A percentile compares a stretch with the other conserved stretches of the same genome.
phyloP scores from a whole-genome alignment of 345 rosid genomes.

The Heritiera fomes region DNA sequence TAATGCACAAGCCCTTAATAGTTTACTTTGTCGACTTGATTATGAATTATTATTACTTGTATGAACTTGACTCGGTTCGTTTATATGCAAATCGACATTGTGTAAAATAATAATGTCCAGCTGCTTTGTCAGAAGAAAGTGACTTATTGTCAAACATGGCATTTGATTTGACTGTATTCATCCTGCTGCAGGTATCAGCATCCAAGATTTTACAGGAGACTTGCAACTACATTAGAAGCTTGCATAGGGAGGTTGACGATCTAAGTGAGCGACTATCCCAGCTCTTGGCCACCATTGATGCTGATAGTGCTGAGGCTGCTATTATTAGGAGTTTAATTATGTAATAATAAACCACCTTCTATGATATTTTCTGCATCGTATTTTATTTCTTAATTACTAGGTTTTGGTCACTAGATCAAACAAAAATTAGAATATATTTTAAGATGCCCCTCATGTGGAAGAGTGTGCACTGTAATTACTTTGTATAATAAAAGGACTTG shows the following conservation, averaged over 20 bases:
- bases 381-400: background rate
- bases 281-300: constrained; percentile 77
- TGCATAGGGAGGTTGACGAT: constrained; percentile 88
- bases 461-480: constrained; percentile 30
- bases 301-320: constrained; percentile 87
- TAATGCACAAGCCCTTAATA: background rate
- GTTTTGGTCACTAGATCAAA: constrained; percentile 44
- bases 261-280: constrained; percentile 86
- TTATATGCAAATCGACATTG: background rate
- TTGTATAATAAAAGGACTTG: constrained; percentile 43
- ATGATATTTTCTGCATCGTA: background rate
- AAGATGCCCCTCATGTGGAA: constrained; percentile 21
- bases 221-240: constrained; percentile 84
- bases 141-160: constrained; percentile 10
- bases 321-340: constrained; percentile 88
- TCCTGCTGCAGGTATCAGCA: constrained; percentile 63
- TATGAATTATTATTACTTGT: background rate
- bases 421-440: constrained; percentile 13
- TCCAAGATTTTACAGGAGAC: constrained; percentile 94
- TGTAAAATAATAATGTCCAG: background rate
- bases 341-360: constrained; percentile 27
- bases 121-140: background rate
- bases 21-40: background rate
- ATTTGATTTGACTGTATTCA: background rate
- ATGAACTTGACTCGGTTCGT: background rate